phyloP scores from a whole-genome alignment of 495 filamentous ascomycete genomes.

The Penicillium silybi region DNA sequence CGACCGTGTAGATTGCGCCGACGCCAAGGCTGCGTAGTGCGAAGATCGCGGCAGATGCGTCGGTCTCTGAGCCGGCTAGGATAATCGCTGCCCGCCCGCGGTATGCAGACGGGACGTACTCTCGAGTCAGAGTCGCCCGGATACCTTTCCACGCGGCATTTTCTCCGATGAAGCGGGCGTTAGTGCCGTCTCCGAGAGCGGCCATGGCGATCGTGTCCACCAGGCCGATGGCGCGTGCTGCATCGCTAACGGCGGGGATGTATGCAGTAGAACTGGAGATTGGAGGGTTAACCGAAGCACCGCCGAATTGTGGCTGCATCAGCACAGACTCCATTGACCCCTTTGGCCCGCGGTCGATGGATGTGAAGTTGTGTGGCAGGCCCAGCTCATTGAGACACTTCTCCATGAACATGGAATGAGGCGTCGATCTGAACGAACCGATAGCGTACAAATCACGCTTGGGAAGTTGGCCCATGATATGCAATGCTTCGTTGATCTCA shows the following conservation, averaged over 20 bases:
- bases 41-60: slow-evolving; percentile 71
- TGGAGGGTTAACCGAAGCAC: slow-evolving; percentile 72
- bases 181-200: slow-evolving; percentile 14
- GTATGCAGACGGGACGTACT: slow-evolving; percentile 79
- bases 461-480: slow-evolving; percentile 74
- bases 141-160: slow-evolving; percentile 84
- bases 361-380: slow-evolving; percentile 72
- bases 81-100: slow-evolving; percentile 69
- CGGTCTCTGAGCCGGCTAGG: slow-evolving; percentile 60
- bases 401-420: slow-evolving; percentile 78
- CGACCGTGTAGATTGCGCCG: slow-evolving; percentile 77
- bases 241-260: slow-evolving; percentile 64
- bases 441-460: slow-evolving; percentile 78
- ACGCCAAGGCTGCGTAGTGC: slow-evolving; percentile 71
- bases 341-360: slow-evolving; percentile 65
- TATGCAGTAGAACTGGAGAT: slow-evolving; percentile 47
- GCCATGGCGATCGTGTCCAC: slow-evolving; percentile 74
- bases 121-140: slow-evolving; percentile 69
- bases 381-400: slow-evolving; percentile 86
- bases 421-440: slow-evolving; percentile 64
- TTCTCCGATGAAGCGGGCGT: slow-evolving; percentile 59
- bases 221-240: slow-evolving; percentile 69
- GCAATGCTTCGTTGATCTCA: slow-evolving; percentile 74
- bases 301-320: slow-evolving; percentile 68
- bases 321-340: slow-evolving; percentile 63